These are phyloP conservation scores for Phytophthora agathidicida DNA, from an alignment of 352 stramenopile species.

Conservation along the genomic window DNA sequence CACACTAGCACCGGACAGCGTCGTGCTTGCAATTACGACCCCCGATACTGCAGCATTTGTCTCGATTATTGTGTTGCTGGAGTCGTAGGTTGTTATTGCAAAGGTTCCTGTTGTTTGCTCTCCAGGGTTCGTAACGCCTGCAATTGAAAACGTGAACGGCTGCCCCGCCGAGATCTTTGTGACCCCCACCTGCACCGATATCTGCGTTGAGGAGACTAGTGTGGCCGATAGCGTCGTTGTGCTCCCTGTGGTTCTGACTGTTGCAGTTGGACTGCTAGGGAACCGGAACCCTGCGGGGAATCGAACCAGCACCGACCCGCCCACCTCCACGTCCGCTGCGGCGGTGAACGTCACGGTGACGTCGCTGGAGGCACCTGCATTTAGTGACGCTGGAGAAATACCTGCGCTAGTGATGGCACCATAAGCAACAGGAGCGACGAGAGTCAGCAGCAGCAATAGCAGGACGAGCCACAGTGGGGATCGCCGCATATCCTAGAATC, in stretches of 20 bases:
- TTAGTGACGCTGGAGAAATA: conserved; percentile 28
- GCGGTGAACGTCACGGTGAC: conserved; percentile 37
- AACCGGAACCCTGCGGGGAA: conserved; percentile 44
- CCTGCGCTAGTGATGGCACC: conserved; percentile 28
- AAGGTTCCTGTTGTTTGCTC: conserved; percentile 25
- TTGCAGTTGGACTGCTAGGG: conserved; percentile 8
- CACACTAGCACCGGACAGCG: conserved; percentile 21
- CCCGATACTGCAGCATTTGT: conserved; percentile 1
- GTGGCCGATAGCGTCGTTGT: conserved; percentile 39
- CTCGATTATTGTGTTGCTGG: conserved; percentile 14
- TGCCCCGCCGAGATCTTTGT: conserved; percentile 18
- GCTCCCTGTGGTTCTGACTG: conserved; percentile 9
- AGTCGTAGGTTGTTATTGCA: conserved; percentile 31
- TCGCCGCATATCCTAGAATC: conserved; percentile 13
- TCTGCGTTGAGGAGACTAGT: conserved; percentile 18
- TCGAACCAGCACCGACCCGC: conserved; percentile 29
- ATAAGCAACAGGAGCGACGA: conserved; percentile 3
- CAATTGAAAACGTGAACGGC: conserved; percentile 38
- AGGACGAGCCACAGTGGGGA: background rate
- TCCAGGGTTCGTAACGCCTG: conserved; percentile 40
- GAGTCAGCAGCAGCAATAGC: conserved; percentile 6
- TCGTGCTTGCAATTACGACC: conserved; percentile 16
- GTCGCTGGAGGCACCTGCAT: conserved; percentile 24
- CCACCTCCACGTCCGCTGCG: conserved; percentile 26
- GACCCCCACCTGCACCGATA: conserved; percentile 28